Percentiles rank a stretch among this genome's conserved stretches.
Evolutionary conservation across 306 rosid species (phyloP).

Genomic region (Quercus aquifolioides): DNA sequence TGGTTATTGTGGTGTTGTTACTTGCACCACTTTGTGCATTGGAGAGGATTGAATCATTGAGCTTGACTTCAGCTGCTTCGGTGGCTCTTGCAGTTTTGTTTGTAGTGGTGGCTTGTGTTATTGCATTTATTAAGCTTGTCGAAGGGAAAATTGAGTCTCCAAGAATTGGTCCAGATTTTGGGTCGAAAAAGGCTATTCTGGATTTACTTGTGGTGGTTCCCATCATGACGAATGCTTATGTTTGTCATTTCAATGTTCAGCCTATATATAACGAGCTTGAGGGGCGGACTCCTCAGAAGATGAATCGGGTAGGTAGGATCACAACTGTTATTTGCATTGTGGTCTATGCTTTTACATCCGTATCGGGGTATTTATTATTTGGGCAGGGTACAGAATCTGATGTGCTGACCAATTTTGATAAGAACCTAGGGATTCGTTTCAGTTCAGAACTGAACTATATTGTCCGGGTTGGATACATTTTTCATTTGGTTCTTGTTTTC

Average conservation of each 20-base stretch:
- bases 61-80: constrained; percentile 93
- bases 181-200: constrained; percentile 64
- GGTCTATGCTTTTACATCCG: constrained; percentile 71
- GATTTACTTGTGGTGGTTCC: constrained; percentile 97
- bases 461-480: constrained; percentile 82
- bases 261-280: constrained; percentile 89
- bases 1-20: constrained; percentile 60
- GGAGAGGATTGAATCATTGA: constrained; percentile 89
- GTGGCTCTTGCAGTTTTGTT: constrained; percentile 86
- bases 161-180: constrained; percentile 74
- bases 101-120: constrained; percentile 61
- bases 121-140: constrained; percentile 64
- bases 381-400: constrained; percentile 85
- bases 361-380: constrained; percentile 81
- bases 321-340: constrained; percentile 70
- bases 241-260: constrained; percentile 88
- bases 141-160: constrained; percentile 67
- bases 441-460: constrained; percentile 69
- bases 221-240: constrained; percentile 84
- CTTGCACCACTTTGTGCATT: constrained; percentile 89
- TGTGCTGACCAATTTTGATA: constrained; percentile 79
- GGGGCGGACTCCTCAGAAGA: constrained; percentile 74
- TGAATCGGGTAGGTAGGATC: constrained; percentile 83
- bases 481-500: constrained; percentile 92
- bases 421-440: constrained; percentile 75